Percentiles rank a stretch among this genome's conserved stretches.
Evolutionary conservation across 176 grass and related monocot species (phyloP).

Genomic region (Eragrostis curvula): DNA sequence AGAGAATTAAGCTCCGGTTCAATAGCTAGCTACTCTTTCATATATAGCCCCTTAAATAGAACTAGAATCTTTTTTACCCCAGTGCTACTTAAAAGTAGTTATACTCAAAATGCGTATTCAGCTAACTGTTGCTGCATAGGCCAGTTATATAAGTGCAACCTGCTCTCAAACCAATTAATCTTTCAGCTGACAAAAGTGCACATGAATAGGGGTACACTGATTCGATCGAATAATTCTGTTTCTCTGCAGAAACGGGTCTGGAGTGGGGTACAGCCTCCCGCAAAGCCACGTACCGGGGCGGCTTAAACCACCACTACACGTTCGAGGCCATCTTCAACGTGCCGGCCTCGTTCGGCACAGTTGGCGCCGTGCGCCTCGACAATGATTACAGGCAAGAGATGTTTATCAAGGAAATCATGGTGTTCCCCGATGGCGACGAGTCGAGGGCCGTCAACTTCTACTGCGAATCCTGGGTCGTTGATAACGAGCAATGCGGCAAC

Average conservation of each 20-base stretch:
- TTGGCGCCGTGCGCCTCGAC: constrained; percentile 53
- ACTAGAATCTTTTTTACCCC: too few relatives aligned
- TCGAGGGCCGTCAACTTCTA: constrained; percentile 17
- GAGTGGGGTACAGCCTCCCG: constrained; percentile 39
- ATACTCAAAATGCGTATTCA: too few relatives aligned
- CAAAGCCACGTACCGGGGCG: constrained; percentile 1
- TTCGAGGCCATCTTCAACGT: constrained; percentile 46
- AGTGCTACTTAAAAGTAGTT: too few relatives aligned
- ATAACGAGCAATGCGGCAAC: constrained; percentile 26
- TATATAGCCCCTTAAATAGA: too few relatives aligned
- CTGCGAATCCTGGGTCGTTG: constrained; percentile 57
- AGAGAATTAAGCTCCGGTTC: neutral
- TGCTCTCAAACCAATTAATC: too few relatives aligned
- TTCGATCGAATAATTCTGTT: neutral
- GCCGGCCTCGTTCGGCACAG: constrained; percentile 39
- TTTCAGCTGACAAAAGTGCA: too few relatives aligned
- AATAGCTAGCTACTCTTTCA: too few relatives aligned
- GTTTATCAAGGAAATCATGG: constrained; percentile 44
- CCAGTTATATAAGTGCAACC: too few relatives aligned
- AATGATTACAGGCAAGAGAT: constrained; percentile 64
- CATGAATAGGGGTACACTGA: too few relatives aligned
- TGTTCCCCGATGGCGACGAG: constrained; percentile 14
- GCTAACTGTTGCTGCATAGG: too few relatives aligned
- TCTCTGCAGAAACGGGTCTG: constrained; percentile 37
- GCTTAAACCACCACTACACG: neutral